A percentile compares a stretch with the other conserved stretches of the same genome.
phyloP scores from a whole-genome alignment of 2,329 filamentous ascomycete genomes.

The Colletotrichum lupini region DNA sequence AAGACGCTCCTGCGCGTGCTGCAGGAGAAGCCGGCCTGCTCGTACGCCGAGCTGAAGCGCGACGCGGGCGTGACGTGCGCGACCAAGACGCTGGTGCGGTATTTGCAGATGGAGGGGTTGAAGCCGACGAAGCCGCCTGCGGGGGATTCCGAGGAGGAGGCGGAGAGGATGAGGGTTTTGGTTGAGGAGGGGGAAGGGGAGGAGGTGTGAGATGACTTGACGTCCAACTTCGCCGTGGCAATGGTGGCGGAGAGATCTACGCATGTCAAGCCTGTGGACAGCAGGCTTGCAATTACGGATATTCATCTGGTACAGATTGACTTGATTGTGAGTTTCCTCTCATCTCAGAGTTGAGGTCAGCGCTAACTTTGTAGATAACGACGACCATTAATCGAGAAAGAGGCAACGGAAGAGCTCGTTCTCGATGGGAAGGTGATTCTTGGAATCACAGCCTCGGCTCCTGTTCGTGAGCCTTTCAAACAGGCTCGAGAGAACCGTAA shows the following conservation, averaged over 20 bases:
- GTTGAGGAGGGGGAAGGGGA: slow-evolving; percentile 19
- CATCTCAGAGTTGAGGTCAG: accelerated
- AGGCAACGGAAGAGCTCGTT: neutral
- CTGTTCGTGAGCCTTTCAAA: no score
- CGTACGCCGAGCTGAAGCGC: slow-evolving; percentile 32
- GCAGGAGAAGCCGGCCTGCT: slow-evolving; percentile 31
- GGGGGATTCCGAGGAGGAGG: slow-evolving; percentile 33
- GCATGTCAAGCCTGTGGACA: neutral
- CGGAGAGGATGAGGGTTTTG: slow-evolving; percentile 26
- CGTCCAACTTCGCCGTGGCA: no score
- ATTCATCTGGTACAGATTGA: neutral
- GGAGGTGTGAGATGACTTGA: slow-evolving; percentile 9
- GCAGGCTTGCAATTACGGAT: neutral
- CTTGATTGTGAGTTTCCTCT: neutral
- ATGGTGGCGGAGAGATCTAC: neutral
- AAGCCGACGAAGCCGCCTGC: slow-evolving; percentile 34
- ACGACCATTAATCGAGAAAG: neutral
- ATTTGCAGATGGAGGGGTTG: slow-evolving; percentile 34
- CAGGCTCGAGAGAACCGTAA: no score
- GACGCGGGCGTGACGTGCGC: slow-evolving; percentile 31
- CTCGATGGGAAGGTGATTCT: no score
- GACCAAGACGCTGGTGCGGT: slow-evolving; percentile 32
- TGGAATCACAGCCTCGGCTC: no score
- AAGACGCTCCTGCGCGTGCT: slow-evolving; percentile 32
- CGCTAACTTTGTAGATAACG: neutral